Conservation (phyloP, 805 yeast genomes). For the Monosporozyma yasuniensis region DNA sequence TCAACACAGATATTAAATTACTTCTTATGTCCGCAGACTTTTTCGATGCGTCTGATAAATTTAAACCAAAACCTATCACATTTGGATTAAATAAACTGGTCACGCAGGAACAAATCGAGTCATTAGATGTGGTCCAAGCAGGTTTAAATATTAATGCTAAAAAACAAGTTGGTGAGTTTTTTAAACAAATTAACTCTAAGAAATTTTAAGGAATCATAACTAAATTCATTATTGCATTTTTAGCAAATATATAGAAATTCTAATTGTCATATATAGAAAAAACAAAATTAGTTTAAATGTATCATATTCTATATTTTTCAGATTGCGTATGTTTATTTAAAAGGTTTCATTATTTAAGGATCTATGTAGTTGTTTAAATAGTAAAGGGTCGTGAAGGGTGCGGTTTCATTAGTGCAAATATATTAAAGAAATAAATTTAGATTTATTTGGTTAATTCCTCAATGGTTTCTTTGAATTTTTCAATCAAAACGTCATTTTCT, state of each 20-base stretch:
- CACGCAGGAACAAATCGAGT: slow-evolving; percentile 6
- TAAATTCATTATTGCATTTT: background rate
- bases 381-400: background rate
- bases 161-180: slow-evolving; percentile 20
- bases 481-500: slow-evolving; percentile 56
- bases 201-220: background rate
- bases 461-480: slow-evolving; percentile 36
- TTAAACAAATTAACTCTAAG: slow-evolving; percentile 8
- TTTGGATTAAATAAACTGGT: background rate
- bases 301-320: background rate
- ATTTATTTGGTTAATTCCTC: slow-evolving; percentile 3
- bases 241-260: background rate
- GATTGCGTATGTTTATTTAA: background rate
- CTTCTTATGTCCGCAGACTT: background rate
- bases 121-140: slow-evolving; percentile 17
- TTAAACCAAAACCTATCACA: background rate
- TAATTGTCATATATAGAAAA: background rate
- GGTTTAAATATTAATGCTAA: slow-evolving; percentile 20
- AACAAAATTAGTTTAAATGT: background rate
- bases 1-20: background rate
- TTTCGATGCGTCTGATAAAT: background rate
- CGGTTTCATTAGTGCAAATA: too few species aligned
- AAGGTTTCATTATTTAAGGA: background rate
- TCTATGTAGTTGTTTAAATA: background rate
- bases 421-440: background rate